Evolutionary conservation across 2,329 filamentous ascomycete species (phyloP).

Genomic region (Ascochyta koolunga): DNA sequence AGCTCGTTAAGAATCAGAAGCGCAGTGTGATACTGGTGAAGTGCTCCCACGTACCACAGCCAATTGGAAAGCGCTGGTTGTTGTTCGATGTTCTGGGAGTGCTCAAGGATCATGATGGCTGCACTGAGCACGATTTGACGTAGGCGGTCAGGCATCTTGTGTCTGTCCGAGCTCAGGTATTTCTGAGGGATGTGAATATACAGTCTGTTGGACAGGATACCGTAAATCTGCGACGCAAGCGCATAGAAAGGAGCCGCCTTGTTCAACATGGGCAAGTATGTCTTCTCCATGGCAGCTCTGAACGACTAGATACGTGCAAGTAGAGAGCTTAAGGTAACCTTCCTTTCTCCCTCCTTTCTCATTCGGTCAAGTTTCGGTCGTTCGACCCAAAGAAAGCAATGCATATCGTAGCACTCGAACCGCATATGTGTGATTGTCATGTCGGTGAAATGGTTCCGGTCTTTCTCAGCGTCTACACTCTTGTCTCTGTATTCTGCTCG

Average conservation of each 20-base stretch:
- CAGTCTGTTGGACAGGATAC: constrained; percentile 66
- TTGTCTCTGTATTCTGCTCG: constrained; percentile 29
- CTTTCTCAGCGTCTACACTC: constrained; percentile 51
- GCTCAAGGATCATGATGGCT: constrained; percentile 61
- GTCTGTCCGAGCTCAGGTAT: constrained; percentile 61
- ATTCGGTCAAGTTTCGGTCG: constrained; percentile 65
- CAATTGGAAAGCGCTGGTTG: constrained; percentile 61
- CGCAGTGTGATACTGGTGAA: constrained; percentile 75
- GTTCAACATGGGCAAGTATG: constrained; percentile 69
- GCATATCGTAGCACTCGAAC: constrained; percentile 76
- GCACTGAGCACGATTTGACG: constrained; percentile 68
- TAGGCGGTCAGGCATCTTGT: constrained; percentile 66
- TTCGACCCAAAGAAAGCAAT: constrained; percentile 72
- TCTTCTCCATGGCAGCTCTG: constrained; percentile 66
- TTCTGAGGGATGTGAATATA: constrained; percentile 72
- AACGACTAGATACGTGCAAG: constrained; percentile 74
- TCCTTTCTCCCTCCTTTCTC: constrained; percentile 27
- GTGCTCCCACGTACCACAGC: constrained; percentile 73
- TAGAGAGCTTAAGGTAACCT: constrained; percentile 60
- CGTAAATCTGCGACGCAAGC: constrained; percentile 68
- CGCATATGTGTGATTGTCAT: constrained; percentile 71
- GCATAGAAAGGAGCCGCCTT: constrained; percentile 67
- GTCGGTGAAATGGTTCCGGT: constrained; percentile 67
- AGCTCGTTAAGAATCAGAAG: constrained; percentile 72
- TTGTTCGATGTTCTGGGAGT: constrained; percentile 61